A percentile compares a stretch with the other conserved stretches of the same genome.
phyloP scores from a whole-genome alignment of 139 green algal genomes.

The Pycnococcus provasolii region DNA sequence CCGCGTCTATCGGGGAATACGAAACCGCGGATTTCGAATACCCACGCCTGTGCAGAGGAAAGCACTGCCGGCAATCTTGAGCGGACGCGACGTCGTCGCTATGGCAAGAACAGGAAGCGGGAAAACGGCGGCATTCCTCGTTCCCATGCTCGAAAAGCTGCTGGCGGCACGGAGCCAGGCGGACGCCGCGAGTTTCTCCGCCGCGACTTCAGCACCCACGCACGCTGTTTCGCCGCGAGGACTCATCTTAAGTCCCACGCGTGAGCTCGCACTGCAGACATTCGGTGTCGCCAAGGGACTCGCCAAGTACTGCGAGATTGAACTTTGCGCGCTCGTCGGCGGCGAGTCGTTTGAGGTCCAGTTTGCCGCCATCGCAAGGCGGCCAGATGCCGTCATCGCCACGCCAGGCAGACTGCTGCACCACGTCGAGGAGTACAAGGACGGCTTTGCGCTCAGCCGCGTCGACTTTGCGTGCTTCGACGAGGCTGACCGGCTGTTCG shows the following conservation, averaged over 20 bases:
- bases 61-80: conserved; percentile 71
- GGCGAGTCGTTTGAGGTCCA: conserved; percentile 92
- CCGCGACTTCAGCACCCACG: not conserved
- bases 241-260: conserved; percentile 75
- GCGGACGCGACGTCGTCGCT: conserved; percentile 42
- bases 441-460: conserved; percentile 51
- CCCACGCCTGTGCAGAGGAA: conserved; percentile 92
- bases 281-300: conserved; percentile 75
- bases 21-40: conserved; percentile 81
- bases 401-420: conserved; percentile 88
- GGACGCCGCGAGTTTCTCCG: not conserved
- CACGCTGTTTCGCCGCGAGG: conserved; percentile 44
- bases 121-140: conserved; percentile 74
- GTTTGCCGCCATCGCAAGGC: conserved; percentile 79
- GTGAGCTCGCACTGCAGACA: conserved; percentile 52
- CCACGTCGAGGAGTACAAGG: conserved; percentile 65
- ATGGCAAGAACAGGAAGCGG: conserved; percentile 78
- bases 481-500: conserved; percentile 93
- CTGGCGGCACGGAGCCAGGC: not conserved
- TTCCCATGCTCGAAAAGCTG: conserved; percentile 68
- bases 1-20: conserved; percentile 62
- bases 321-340: conserved; percentile 67
- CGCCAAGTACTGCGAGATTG: conserved; percentile 60
- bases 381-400: conserved; percentile 88
- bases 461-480: conserved; percentile 81